Base-by-base conservation (phyloP, 352 stramenopile species). In the Pseudoperonospora humuli region DNA sequence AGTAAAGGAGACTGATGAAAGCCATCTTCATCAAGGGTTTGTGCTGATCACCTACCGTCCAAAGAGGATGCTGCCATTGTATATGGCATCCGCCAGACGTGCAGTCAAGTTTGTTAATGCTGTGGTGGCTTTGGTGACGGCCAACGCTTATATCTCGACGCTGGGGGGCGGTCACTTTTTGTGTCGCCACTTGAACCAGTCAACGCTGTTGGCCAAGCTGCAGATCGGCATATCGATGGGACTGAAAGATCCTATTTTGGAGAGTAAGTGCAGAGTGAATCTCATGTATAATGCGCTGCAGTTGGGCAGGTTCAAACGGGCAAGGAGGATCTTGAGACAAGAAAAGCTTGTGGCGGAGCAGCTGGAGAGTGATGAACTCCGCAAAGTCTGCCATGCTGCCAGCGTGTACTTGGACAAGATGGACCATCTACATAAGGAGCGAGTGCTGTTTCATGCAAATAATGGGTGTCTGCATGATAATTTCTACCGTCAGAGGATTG, bases 111-210 rank as follows among this genome's bases (percentile, higher is more conserved):
- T 91, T 25, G 75, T 85, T 6, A 64, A 88, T 32, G 74, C 62
- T 5, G 67, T 87, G 7, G 70, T 88, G 19, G 74, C 78, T 15
- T 56, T 91, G 2, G 75, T 91, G 34, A 91, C 78, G 0, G 75
- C 76, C 1, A 91, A 91, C 53, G 78, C 78, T 34, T 91, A 87
- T 59, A 76, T 91, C 36, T 91, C 79, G 44, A 91, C 79, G 40
- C 61, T 91, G 1, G 79, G 79, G 21, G 79, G 79, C 8, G 79
- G 79, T 15, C 78, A 88, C 50, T 91, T 91, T 37, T 38, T 91
- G 34, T 91, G 79, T 36, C 63, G 68, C 20, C 79, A 91, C 42
- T 49, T 91, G 36, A 61, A 70, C 39, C 70, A 81, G 35, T 79
- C 79, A 31, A 84, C 78, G 48, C 42, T 80, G 27, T 64, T 91